Percentiles rank a stretch among this genome's conserved stretches.
Evolutionary conservation across 1,284 basidiomycete species (phyloP).

Genomic region (Somion occarium): DNA sequence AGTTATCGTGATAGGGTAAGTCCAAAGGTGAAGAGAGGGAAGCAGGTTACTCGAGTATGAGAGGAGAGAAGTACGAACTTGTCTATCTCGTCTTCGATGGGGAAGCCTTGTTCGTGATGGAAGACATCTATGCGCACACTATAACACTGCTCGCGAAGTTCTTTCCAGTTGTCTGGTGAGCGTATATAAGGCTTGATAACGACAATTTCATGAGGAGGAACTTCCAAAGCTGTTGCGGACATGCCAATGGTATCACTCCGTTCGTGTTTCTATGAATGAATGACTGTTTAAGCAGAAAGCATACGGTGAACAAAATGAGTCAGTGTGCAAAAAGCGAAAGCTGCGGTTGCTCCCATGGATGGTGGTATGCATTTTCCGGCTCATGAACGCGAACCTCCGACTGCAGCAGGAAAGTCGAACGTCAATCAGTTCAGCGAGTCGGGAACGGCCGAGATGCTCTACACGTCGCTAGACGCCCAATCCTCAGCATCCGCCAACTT

Average conservation of each 20-base stretch:
- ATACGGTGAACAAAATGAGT: not conserved
- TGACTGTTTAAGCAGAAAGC: no score
- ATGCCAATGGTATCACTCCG: no score
- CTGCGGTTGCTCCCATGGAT: not conserved
- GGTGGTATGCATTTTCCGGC: not conserved
- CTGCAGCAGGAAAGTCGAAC: not conserved
- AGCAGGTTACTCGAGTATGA: constrained; percentile 6
- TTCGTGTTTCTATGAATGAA: no score
- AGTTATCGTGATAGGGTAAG: constrained; percentile 1
- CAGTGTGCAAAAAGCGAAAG: not conserved
- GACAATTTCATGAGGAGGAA: constrained; percentile 52
- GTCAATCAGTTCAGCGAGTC: not conserved
- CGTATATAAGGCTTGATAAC: constrained; percentile 33
- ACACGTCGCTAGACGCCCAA: constrained; percentile 3
- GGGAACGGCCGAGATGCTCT: constrained; percentile 4
- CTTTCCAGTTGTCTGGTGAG: constrained; percentile 25
- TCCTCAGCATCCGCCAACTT: not conserved
- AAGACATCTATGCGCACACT: constrained; percentile 67
- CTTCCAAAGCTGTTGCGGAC: no score
- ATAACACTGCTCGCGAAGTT: constrained; percentile 51
- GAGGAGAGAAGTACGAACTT: constrained; percentile 40
- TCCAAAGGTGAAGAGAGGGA: not conserved
- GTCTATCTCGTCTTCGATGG: constrained; percentile 68
- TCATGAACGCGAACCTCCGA: not conserved
- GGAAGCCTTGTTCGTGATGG: constrained; percentile 63